A percentile compares a stretch with the other conserved stretches of the same genome.
phyloP scores from a whole-genome alignment of 2,329 filamentous ascomycete genomes.

The Fusarium hostae region DNA sequence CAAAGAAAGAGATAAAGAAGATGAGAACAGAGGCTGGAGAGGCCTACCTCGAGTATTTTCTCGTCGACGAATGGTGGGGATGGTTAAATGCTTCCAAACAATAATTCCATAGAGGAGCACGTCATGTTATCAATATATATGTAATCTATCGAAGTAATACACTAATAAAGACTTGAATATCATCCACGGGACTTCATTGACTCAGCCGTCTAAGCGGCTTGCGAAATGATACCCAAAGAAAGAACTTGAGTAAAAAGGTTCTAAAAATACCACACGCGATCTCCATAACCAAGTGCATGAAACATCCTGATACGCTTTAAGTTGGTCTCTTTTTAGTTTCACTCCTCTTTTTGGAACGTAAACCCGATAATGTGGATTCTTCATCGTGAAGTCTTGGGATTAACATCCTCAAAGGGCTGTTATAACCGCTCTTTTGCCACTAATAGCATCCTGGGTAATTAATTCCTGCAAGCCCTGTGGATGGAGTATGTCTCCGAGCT shows the following conservation, averaged over 20 bases:
- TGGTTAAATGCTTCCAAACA: background rate
- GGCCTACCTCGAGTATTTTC: too few relatives aligned
- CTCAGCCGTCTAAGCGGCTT: rapidly evolving
- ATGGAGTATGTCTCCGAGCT: too few relatives aligned
- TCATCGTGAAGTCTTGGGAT: background rate
- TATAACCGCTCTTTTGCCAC: background rate
- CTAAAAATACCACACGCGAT: background rate
- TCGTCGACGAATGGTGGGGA: rapidly evolving
- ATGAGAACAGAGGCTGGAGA: background rate
- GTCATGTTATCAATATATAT: background rate
- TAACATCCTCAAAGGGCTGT: background rate
- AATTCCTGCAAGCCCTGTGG: background rate
- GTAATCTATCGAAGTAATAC: background rate
- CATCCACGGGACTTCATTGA: too few relatives aligned
- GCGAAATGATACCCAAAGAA: background rate
- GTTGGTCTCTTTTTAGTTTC: background rate
- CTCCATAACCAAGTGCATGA: too few relatives aligned
- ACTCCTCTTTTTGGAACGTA: background rate
- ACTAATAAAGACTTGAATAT: background rate
- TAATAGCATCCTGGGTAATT: background rate
- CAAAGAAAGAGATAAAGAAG: rapidly evolving
- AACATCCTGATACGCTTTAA: background rate
- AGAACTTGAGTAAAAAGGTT: background rate
- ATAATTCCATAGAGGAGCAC: background rate
- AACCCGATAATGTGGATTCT: background rate